Percentiles rank a stretch among this genome's conserved stretches.
Conservation (phyloP, 441 rosid species). For the Oxalis stricta region DNA sequence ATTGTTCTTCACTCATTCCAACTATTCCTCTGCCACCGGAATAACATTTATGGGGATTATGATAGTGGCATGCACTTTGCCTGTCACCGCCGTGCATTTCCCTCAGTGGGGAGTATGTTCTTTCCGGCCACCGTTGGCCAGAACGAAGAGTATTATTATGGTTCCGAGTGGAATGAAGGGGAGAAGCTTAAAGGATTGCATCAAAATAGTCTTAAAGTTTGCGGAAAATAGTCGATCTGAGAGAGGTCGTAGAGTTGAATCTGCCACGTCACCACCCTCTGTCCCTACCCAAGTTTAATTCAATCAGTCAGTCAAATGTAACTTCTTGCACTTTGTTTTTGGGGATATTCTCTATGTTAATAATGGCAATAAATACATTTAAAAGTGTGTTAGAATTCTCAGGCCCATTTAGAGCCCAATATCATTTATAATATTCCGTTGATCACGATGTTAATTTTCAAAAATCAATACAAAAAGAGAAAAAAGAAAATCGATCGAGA, state of each 20-base stretch:
- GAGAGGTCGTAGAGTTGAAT: constrained; percentile 35
- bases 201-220: constrained; percentile 49
- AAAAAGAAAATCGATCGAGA: too few species aligned
- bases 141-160: constrained; percentile 52
- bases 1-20: constrained; percentile 43
- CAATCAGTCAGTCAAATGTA: too few species aligned
- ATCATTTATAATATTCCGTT: too few species aligned
- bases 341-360: too few species aligned
- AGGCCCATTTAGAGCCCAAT: too few species aligned
- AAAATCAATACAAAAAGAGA: too few species aligned
- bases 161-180: constrained; percentile 45
- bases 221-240: constrained; percentile 64
- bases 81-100: constrained; percentile 47
- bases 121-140: constrained; percentile 22
- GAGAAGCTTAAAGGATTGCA: constrained; percentile 57
- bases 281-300: constrained; percentile 18
- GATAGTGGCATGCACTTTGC: constrained; percentile 59
- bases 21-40: constrained; percentile 41
- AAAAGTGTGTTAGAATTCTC: too few species aligned
- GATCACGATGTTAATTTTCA: too few species aligned
- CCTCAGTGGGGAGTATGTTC: constrained; percentile 91
- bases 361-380: too few species aligned
- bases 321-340: too few species aligned
- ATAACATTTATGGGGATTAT: constrained; percentile 62
- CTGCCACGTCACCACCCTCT: constrained; percentile 16